phyloP scores from a whole-genome alignment of 805 yeast species.

The Zygotorulaspora chibaensis region DNA sequence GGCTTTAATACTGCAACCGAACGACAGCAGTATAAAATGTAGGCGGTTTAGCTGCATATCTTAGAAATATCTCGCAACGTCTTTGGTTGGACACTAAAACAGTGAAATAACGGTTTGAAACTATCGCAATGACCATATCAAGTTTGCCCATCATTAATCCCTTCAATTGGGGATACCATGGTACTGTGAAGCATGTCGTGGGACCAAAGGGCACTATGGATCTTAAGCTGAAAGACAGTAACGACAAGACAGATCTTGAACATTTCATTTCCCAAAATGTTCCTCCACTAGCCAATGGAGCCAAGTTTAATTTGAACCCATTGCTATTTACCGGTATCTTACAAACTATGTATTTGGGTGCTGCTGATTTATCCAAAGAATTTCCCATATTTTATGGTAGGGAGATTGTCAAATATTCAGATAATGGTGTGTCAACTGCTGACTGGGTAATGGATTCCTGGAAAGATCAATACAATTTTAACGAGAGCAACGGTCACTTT shows the following conservation, averaged over 20 bases:
- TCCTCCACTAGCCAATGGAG: slow-evolving; percentile 45
- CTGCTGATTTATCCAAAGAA: slow-evolving; percentile 46
- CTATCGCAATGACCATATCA: slow-evolving; percentile 3
- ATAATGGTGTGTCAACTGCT: slow-evolving; percentile 68
- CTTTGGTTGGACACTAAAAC: background rate
- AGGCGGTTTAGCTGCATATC: too few species aligned
- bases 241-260: slow-evolving; percentile 16
- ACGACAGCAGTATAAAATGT: too few species aligned
- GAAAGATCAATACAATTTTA: slow-evolving; percentile 20
- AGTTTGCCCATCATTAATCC: slow-evolving; percentile 26
- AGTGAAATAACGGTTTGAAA: background rate
- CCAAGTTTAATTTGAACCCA: slow-evolving; percentile 58
- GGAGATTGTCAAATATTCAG: slow-evolving; percentile 51
- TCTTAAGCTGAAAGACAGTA: slow-evolving; percentile 20
- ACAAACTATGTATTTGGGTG: slow-evolving; percentile 69
- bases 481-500: slow-evolving; percentile 13
- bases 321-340: slow-evolving; percentile 64
- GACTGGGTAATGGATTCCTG: slow-evolving; percentile 54
- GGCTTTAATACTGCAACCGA: too few species aligned
- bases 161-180: slow-evolving; percentile 35
- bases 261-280: slow-evolving; percentile 31
- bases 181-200: slow-evolving; percentile 30
- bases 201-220: slow-evolving; percentile 24
- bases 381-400: slow-evolving; percentile 72
- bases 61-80: background rate